Evolutionary conservation across 1,284 basidiomycete species (phyloP).

Genomic region (Microbotryum violaceum): DNA sequence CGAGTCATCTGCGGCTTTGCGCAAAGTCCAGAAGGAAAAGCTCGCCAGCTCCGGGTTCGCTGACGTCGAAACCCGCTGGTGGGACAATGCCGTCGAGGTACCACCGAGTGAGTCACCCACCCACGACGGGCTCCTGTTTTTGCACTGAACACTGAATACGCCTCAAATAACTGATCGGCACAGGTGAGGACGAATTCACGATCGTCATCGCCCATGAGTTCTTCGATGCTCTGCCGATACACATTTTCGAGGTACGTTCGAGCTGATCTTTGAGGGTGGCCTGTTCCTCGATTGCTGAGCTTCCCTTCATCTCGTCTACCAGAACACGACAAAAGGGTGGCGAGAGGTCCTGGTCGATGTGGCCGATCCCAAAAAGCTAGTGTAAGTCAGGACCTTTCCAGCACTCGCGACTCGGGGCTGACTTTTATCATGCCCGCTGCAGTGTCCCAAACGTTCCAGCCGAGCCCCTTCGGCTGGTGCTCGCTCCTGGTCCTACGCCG

Average conservation of each 20-base stretch:
- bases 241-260: constrained; percentile 75
- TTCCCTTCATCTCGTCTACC: background rate
- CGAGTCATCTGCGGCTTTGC: constrained; percentile 67
- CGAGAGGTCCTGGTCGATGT: constrained; percentile 73
- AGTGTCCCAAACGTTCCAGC: constrained; percentile 8
- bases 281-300: background rate
- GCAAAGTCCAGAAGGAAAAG: constrained; percentile 55
- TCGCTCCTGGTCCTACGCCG: constrained; percentile 29
- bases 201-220: constrained; percentile 94
- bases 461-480: constrained; percentile 31
- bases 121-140: background rate
- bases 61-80: constrained; percentile 55
- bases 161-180: background rate
- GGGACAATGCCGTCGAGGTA: constrained; percentile 64
- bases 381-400: constrained; percentile 6
- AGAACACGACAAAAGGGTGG: constrained; percentile 76
- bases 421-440: background rate
- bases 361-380: constrained; percentile 26
- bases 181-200: constrained; percentile 56
- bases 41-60: constrained; percentile 44
- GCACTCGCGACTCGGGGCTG: background rate
- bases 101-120: constrained; percentile 41
- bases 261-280: constrained; percentile 48
- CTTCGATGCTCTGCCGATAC: constrained; percentile 92
- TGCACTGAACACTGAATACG: too few species aligned